A percentile compares a stretch with the other conserved stretches of the same genome.
phyloP scores from a whole-genome alignment of 768 basidiomycete species.

The Chalciporus pseudorubinellus region DNA sequence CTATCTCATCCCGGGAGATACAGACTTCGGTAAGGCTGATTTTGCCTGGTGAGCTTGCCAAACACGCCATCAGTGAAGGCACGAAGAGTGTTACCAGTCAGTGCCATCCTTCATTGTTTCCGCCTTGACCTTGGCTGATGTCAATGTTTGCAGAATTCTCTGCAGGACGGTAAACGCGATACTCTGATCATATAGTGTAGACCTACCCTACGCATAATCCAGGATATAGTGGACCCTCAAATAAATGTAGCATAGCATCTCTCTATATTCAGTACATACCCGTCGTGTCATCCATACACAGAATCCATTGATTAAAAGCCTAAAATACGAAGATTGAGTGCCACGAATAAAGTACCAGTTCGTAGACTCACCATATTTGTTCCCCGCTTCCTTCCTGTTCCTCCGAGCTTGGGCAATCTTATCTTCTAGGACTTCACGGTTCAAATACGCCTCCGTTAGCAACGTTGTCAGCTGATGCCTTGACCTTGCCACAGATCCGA shows the following conservation, averaged over 20 bases:
- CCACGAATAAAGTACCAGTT: too few species aligned
- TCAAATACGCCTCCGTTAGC: constrained; percentile 78
- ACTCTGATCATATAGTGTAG: neutral
- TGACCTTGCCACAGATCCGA: constrained; percentile 64
- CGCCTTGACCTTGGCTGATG: too few species aligned
- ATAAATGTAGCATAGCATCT: constrained; percentile 26
- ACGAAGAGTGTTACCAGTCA: constrained; percentile 58
- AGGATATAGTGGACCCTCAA: neutral
- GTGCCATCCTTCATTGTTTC: constrained; percentile 3
- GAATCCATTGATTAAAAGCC: constrained; percentile 21
- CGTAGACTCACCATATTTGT: constrained; percentile 75
- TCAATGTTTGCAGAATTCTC: constrained; percentile 25
- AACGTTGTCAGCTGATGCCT: constrained; percentile 80
- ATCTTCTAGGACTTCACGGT: constrained; percentile 80
- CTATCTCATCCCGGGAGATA: constrained; percentile 71
- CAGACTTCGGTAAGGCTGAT: constrained; percentile 69
- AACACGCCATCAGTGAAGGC: constrained; percentile 76
- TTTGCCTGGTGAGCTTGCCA: constrained; percentile 68
- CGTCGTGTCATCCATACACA: neutral
- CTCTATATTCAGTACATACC: constrained; percentile 11
- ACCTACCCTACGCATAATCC: neutral
- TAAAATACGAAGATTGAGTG: neutral
- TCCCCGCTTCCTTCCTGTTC: constrained; percentile 87
- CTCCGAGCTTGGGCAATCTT: constrained; percentile 78
- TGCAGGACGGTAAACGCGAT: constrained; percentile 11